Conservation (phyloP, 179 eudicot species). For the Heliamphora pulchella region DNA sequence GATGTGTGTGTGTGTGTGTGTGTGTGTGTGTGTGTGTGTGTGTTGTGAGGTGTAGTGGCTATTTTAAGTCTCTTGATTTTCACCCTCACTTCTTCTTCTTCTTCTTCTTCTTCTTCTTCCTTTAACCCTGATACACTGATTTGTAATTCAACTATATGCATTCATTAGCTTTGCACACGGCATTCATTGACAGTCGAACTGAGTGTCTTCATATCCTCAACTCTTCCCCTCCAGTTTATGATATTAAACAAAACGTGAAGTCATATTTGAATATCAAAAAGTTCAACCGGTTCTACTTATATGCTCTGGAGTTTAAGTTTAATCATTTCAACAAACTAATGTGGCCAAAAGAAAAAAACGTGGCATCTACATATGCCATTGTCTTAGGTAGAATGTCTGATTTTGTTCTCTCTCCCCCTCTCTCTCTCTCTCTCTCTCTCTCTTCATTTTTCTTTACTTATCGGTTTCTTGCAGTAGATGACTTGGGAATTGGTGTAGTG, state of each 20-base stretch:
- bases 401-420: neutral
- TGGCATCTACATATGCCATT: neutral
- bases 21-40: too few species aligned
- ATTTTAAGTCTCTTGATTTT: too few species aligned
- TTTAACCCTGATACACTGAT: too few species aligned
- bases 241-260: neutral
- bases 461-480: conserved; percentile 24
- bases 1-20: too few species aligned
- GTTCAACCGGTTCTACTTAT: neutral
- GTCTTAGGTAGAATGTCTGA: neutral
- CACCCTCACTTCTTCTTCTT: too few species aligned
- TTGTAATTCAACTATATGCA: neutral
- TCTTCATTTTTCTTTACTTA: neutral
- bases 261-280: neutral
- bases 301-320: neutral
- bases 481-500: conserved; percentile 6
- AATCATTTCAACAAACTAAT: neutral
- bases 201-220: neutral
- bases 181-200: neutral
- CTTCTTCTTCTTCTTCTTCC: too few species aligned
- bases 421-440: neutral
- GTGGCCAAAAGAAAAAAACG: neutral
- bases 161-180: neutral
- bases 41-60: too few species aligned
- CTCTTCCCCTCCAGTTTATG: too few species aligned